Conservation (phyloP, 257 asterid species). For the Gentiana straminea region DNA sequence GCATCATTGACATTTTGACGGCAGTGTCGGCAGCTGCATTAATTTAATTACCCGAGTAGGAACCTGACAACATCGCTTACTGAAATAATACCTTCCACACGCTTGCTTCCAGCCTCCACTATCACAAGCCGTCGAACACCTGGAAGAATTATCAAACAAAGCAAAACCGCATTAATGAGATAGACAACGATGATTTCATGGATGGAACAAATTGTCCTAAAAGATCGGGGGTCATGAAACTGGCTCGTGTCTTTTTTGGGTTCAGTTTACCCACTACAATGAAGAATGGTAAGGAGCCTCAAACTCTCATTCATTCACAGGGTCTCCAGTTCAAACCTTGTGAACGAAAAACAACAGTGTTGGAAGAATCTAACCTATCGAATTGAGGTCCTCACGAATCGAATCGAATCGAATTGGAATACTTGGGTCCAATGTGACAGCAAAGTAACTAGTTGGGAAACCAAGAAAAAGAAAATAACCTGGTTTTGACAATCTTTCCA, state of each 20-base stretch:
- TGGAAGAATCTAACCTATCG: too few relatives aligned
- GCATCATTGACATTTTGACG: conserved; percentile 2
- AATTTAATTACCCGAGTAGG: conserved; percentile 39
- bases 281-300: too few relatives aligned
- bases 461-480: conserved; percentile 28
- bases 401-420: too few relatives aligned
- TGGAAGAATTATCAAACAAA: conserved; percentile 15
- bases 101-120: conserved; percentile 95
- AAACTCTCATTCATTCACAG: too few relatives aligned
- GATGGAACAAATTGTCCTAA: not conserved
- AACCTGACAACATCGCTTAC: conserved; percentile 62
- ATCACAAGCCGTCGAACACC: conserved; percentile 73
- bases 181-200: conserved; percentile 2
- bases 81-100: conserved; percentile 71
- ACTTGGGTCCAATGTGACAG: too few relatives aligned
- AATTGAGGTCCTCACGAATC: too few relatives aligned
- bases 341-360: too few relatives aligned
- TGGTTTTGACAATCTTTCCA: conserved; percentile 76
- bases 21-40: conserved; percentile 6
- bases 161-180: not conserved
- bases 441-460: too few relatives aligned
- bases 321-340: too few relatives aligned
- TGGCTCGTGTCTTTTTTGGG: too few relatives aligned
- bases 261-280: too few relatives aligned
- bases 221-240: too few relatives aligned